These are phyloP conservation scores for Volutella citrinella DNA, from an alignment of 2,329 filamentous ascomycete species.

Conservation along the genomic window DNA sequence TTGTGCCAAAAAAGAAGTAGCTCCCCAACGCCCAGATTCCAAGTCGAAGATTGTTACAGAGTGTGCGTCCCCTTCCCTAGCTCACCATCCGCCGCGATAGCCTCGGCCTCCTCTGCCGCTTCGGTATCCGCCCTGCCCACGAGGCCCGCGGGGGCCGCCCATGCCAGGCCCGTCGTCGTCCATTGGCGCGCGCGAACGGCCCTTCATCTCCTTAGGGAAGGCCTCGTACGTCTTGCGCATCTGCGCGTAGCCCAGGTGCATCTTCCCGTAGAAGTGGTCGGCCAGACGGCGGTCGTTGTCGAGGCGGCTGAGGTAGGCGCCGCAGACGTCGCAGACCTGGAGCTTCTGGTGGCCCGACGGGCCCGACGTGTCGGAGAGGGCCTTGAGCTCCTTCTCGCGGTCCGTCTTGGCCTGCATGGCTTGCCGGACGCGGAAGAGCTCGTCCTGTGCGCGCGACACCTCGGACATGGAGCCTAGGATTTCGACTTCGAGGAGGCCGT, in stretches of 20 bases:
- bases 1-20: too few relatives aligned
- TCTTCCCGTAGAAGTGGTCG: slow-evolving; percentile 99
- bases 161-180: slow-evolving; percentile 45
- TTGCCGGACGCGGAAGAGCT: slow-evolving; percentile 81
- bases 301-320: slow-evolving; percentile 85
- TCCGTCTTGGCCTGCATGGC: slow-evolving; percentile 80
- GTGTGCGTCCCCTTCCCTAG: too few relatives aligned
- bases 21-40: too few relatives aligned
- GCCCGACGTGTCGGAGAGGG: slow-evolving; percentile 85
- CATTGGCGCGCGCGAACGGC: slow-evolving; percentile 59
- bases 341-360: slow-evolving; percentile 96
- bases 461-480: slow-evolving; percentile 79
- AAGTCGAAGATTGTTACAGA: too few relatives aligned
- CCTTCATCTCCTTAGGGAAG: slow-evolving; percentile 84
- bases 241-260: slow-evolving; percentile 96
- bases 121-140: slow-evolving; percentile 54
- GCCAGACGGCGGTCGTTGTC: slow-evolving; percentile 93
- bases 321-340: slow-evolving; percentile 97
- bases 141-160: slow-evolving; percentile 49
- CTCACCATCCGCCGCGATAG: slow-evolving; percentile 48
- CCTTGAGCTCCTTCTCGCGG: slow-evolving; percentile 83
- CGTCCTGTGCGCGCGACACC: slow-evolving; percentile 78
- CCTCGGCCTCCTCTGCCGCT: slow-evolving; percentile 50
- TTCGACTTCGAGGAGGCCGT: slow-evolving; percentile 80
- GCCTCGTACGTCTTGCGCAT: slow-evolving; percentile 92